Conservation (phyloP, 2,329 filamentous ascomycete genomes). For the Xylaria sp. region DNA sequence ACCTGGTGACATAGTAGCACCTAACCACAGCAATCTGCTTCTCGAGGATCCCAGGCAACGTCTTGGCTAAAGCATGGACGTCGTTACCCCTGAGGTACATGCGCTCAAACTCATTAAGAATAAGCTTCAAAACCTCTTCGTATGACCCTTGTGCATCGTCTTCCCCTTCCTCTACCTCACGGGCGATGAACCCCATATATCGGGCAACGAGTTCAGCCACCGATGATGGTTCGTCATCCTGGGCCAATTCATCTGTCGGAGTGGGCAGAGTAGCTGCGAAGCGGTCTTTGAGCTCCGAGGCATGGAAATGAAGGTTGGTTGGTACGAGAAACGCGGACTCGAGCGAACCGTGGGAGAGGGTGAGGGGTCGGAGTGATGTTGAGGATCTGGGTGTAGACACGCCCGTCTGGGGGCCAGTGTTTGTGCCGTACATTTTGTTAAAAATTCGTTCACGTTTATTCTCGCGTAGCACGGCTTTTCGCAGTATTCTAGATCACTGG, state of each 20-base stretch:
- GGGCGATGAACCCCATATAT: conserved; percentile 90
- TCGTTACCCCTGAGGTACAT: conserved; percentile 96
- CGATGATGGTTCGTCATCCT: conserved; percentile 99
- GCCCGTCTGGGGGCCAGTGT: conserved; percentile 89
- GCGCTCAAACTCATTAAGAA: conserved; percentile 96
- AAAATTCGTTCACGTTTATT: conserved; percentile 53
- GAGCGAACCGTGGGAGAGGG: conserved; percentile 91
- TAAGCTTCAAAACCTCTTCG: conserved; percentile 90
- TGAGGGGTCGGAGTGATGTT: conserved; percentile 90
- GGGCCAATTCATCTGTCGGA: conserved; percentile 95
- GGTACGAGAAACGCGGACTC: conserved; percentile 97
- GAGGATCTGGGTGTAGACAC: conserved; percentile 96
- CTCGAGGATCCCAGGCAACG: conserved; percentile 86
- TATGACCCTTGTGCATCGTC: conserved; percentile 90
- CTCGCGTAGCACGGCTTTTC: neutral
- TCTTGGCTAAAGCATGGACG: conserved; percentile 88
- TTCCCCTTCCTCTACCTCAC: conserved; percentile 91
- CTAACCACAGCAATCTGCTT: conserved; percentile 93
- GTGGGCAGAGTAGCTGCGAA: conserved; percentile 87
- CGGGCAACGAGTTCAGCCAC: conserved; percentile 90
- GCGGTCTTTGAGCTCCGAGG: conserved; percentile 90
- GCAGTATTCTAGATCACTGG: conserved; percentile 1
- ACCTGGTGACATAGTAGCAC: conserved; percentile 91
- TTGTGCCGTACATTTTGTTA: conserved; percentile 86
- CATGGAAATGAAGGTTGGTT: conserved; percentile 95